Percentiles rank a stretch among this genome's conserved stretches.
phyloP scores from a whole-genome alignment of 2,329 filamentous ascomycete species.

The Alternaria ethzedia region DNA sequence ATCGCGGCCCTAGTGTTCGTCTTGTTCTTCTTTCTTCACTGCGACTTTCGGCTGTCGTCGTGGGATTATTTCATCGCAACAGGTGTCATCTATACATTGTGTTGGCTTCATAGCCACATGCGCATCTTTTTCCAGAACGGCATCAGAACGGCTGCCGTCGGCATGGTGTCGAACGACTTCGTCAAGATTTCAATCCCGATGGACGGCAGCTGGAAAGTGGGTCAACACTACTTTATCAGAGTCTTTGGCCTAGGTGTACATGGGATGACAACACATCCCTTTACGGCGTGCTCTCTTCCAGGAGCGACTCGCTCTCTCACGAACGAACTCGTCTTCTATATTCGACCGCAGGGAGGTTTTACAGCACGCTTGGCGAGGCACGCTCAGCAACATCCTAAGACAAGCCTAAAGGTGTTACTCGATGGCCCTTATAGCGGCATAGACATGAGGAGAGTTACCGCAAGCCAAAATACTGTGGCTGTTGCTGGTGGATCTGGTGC shows the following conservation, averaged over 20 bases:
- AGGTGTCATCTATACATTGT: constrained; percentile 59
- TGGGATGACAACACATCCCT: constrained; percentile 59
- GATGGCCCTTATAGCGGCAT: constrained; percentile 67
- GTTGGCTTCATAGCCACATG: constrained; percentile 54
- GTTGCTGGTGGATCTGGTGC: constrained; percentile 64
- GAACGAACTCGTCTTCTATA: constrained; percentile 60
- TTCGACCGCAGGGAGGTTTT: constrained; percentile 58
- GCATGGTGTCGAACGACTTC: constrained; percentile 26
- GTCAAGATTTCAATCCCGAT: constrained; percentile 27
- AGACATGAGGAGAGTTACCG: constrained; percentile 34
- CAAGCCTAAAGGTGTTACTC: constrained; percentile 55
- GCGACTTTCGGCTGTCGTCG: constrained; percentile 52
- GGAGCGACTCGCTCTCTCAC: neutral
- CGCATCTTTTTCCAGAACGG: constrained; percentile 60
- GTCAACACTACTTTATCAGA: constrained; percentile 64
- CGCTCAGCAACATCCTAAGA: constrained; percentile 19
- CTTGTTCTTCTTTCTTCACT: constrained; percentile 67
- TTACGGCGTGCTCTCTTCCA: constrained; percentile 62
- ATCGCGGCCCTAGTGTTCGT: constrained; percentile 61
- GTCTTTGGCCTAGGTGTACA: constrained; percentile 56
- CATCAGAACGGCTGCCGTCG: constrained; percentile 53
- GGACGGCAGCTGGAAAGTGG: constrained; percentile 56
- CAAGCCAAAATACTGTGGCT: constrained; percentile 53
- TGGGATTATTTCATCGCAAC: constrained; percentile 68
- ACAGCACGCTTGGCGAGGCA: constrained; percentile 51